phyloP scores from a whole-genome alignment of 805 yeast species.

The Zygotorulaspora sp. region DNA sequence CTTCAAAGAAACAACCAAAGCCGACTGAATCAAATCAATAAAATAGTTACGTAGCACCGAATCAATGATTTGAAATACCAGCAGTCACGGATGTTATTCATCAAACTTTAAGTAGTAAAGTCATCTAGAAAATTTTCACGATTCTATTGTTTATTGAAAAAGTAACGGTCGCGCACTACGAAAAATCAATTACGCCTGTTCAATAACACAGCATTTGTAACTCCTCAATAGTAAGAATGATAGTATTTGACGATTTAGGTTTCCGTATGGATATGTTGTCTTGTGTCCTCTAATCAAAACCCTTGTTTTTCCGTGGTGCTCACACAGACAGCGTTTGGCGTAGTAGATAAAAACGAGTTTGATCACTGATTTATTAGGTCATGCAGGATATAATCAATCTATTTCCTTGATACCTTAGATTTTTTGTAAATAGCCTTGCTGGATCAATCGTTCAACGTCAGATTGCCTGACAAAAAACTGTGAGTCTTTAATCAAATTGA shows the following conservation, averaged over 20 bases:
- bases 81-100: background rate
- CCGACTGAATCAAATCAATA: background rate
- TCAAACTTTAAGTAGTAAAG: background rate
- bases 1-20: too few relatives aligned
- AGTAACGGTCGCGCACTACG: background rate
- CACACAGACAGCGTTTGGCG: too few relatives aligned
- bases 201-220: background rate
- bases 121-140: slow-evolving; percentile 2
- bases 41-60: background rate
- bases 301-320: too few relatives aligned
- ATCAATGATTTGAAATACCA: background rate
- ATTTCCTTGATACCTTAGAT: slow-evolving; percentile 35
- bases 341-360: too few relatives aligned
- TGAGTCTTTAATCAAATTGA: slow-evolving; percentile 86
- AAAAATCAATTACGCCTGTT: background rate
- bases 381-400: too few relatives aligned
- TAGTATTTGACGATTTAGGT: background rate
- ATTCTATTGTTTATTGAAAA: background rate
- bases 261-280: too few relatives aligned
- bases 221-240: background rate
- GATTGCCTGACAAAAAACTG: slow-evolving; percentile 92
- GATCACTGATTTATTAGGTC: too few relatives aligned
- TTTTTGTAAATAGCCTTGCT: slow-evolving; percentile 87
- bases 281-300: too few relatives aligned
- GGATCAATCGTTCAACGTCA: slow-evolving; percentile 89